Conservation (phyloP, 495 filamentous ascomycete genomes). For the Aspergillus nanangensis region DNA sequence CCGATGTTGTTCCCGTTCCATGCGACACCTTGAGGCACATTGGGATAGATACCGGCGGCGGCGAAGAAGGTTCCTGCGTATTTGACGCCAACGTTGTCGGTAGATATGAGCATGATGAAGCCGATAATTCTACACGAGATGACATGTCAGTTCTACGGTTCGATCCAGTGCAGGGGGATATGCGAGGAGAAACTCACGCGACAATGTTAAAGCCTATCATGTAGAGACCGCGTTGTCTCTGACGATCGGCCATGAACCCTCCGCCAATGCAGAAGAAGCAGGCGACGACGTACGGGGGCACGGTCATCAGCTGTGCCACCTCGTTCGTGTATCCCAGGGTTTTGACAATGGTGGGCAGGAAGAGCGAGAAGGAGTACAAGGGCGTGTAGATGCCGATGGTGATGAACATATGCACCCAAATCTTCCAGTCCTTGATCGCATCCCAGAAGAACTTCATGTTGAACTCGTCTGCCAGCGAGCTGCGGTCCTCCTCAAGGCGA, state of each 20-base stretch:
- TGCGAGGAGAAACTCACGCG: constrained; percentile 32
- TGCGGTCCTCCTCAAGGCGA: constrained; percentile 6
- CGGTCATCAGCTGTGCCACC: constrained; percentile 47
- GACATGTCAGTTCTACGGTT: constrained; percentile 6
- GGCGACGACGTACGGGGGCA: constrained; percentile 47
- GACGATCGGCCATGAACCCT: constrained; percentile 6
- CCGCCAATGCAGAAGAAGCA: constrained; percentile 8
- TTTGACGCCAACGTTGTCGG: constrained; percentile 16
- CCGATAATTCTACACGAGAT: constrained; percentile 21
- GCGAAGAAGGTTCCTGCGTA: constrained; percentile 23
- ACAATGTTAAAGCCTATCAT: constrained; percentile 26
- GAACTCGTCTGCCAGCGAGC: constrained; percentile 8
- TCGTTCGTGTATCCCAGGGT: constrained; percentile 42
- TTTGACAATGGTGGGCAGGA: constrained; percentile 49
- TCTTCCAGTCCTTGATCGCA: constrained; percentile 11
- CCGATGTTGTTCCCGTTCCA: constrained; percentile 14
- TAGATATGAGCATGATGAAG: constrained; percentile 29
- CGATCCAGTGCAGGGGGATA: constrained; percentile 24
- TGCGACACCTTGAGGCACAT: constrained; percentile 8
- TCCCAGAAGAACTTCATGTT: constrained; percentile 12
- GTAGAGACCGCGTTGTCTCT: constrained; percentile 5
- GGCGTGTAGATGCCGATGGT: constrained; percentile 13
- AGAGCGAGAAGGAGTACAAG: constrained; percentile 37
- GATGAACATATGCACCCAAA: constrained; percentile 14
- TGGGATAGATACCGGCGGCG: constrained; percentile 16